Base-by-base conservation (phyloP, 495 filamentous ascomycete genomes). In the Trichoderma reesei region DNA sequence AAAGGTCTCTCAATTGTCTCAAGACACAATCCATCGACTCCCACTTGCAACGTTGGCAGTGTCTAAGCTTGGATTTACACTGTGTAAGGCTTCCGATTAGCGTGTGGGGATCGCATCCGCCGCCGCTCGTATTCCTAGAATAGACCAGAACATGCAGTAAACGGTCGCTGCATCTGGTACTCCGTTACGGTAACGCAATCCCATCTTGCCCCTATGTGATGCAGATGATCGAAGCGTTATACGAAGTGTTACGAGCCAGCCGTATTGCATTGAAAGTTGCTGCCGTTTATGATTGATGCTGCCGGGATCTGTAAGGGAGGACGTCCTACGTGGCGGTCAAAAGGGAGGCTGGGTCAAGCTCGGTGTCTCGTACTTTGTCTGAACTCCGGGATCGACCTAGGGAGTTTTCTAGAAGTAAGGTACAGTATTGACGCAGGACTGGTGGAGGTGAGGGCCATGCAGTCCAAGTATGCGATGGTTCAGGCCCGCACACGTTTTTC, bases 41-140 rank as follows among this genome's bases (percentile, higher is more conserved):
- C 42, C 3, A 48, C 16, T 18, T 48, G 44, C 9, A 48, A 48
- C 44, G 44, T 48, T 48, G 44, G n/a, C 16, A 18, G 16, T 48
- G 16, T 48, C 7, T 18, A 48, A 48, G 1, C 16, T n/a, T 48
- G 3, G n/a, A 18, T 18, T 48, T 48, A 18, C 38, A 46, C 42
- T 18, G 38, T 2, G 6, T 39, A 48, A 18, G 44, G 16, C 8
- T 11, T 46, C 34, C 51, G 51, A 4, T 34, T 10, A 9, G 18
- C 11, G 11, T 34, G 51, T 33, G 51, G 51, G 51, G 51, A 33
- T 4, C 34, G 10, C 20, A 34, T 56, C 51, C 34, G 9, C 51
- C 51, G 51, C 51, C 0, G 51, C 51, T 56, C 51, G 51, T 56
- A 56, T 56, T 56, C 51, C 26, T 33, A 10, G 51, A 56, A 56